Evolutionary conservation across 129 eudicot species (phyloP), one percentile per base, ranked within the genome.

Genomic region (Arctium lappa): DNA sequence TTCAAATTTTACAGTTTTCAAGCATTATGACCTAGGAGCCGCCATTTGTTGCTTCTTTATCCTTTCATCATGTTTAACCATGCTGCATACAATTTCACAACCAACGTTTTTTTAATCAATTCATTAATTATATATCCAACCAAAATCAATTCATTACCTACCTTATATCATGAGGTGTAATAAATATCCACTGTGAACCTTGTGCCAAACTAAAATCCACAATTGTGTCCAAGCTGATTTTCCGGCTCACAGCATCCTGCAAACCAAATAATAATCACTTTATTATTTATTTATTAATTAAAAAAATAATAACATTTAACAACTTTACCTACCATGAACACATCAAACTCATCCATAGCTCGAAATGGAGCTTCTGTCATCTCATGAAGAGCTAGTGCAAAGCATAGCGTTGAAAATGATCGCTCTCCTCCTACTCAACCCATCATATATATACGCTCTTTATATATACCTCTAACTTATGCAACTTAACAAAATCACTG

Each of bases 311-410:
- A 42, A 8, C 27, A 22, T 22, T 22, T 22, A 46, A 5, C 46
- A 40, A 22, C 0, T 46, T 46, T 0, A 10, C 9, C 39, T 85
- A 95, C 99, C 99, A 95, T 95, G 89, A 95, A 95, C 62, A 95
- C 99, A 85, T 95, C 99, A 91, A 95, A 95, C 80, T 95, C 99
- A 78, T 95, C 99, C 99, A 95, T 95, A 50, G 99, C 99, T 37
- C 98, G 94, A 79, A 95, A 95, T 7, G 99, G 97, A 68, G 99
- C 90, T 84, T 95, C 99, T 36, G 97, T 91, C 99, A 95, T 95
- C 88, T 93, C 98, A 50, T 95, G 99, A 81, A 95, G 97, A 22
- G 99, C 94, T 36, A 95, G 83, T 48, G 99, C 93, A 88, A 95
- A 95, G 86, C 98, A 95, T 80, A 95, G 91, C 40, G 98, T 95